Evolutionary conservation across 2,329 filamentous ascomycete genomes (phyloP).

Genomic region (Penicillium sp.): DNA sequence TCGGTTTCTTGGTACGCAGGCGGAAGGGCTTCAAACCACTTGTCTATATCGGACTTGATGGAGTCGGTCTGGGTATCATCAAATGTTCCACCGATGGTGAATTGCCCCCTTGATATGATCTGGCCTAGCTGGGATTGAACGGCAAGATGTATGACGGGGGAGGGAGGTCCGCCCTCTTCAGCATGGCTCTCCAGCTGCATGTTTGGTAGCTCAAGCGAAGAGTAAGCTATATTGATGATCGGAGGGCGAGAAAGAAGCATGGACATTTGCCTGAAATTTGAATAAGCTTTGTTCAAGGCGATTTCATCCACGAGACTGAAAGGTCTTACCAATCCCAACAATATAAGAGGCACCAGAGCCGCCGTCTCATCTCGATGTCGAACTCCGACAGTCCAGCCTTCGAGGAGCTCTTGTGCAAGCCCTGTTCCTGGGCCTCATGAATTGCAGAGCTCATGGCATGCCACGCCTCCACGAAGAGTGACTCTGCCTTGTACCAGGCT

Average conservation of each 20-base stretch:
- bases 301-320: too few species aligned
- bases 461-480: constrained; percentile 50
- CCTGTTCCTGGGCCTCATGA: constrained; percentile 49
- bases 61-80: constrained; percentile 28
- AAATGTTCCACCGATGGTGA: constrained; percentile 10
- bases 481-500: constrained; percentile 50
- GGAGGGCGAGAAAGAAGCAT: constrained; percentile 45
- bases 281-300: too few species aligned
- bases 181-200: constrained; percentile 35
- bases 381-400: constrained; percentile 43
- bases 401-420: constrained; percentile 39
- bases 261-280: constrained; percentile 40
- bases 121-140: constrained; percentile 42
- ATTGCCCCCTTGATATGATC: constrained; percentile 25
- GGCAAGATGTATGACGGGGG: constrained; percentile 46
- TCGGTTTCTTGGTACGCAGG: constrained; percentile 39
- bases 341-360: constrained; percentile 49
- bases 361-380: constrained; percentile 48
- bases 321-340: constrained; percentile 48
- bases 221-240: constrained; percentile 44
- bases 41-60: constrained; percentile 35
- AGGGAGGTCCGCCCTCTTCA: constrained; percentile 38
- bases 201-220: constrained; percentile 42
- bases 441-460: constrained; percentile 47
- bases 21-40: constrained; percentile 48